A percentile compares a stretch with the other conserved stretches of the same genome.
These are phyloP conservation scores for Serendipita sp. DNA, from an alignment of 768 basidiomycete genomes.

Conservation along the genomic window DNA sequence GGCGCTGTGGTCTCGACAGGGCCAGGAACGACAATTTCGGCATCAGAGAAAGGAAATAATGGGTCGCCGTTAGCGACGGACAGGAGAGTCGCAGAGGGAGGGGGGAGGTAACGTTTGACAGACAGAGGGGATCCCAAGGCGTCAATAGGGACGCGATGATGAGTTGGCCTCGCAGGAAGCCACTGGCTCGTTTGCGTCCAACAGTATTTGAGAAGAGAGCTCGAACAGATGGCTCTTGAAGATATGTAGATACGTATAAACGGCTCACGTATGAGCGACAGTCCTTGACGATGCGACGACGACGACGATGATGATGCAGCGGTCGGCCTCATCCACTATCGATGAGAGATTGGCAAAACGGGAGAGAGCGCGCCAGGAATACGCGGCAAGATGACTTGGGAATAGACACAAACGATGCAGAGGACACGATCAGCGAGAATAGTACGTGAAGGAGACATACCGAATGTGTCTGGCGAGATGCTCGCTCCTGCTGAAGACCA, in stretches of 20 bases:
- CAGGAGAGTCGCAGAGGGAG: neutral
- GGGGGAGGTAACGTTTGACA: neutral
- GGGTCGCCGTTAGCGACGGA: conserved; percentile 6
- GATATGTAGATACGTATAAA: neutral
- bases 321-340: too few species aligned
- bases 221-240: neutral
- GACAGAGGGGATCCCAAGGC: neutral
- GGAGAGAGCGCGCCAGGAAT: too few species aligned
- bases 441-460: conserved; percentile 28
- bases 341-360: too few species aligned
- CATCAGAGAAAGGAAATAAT: neutral
- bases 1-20: conserved; percentile 6
- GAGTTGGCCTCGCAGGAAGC: neutral
- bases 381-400: neutral
- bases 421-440: conserved; percentile 1
- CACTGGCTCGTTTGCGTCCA: neutral
- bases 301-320: too few species aligned
- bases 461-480: conserved; percentile 91
- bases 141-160: neutral
- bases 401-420: conserved; percentile 10
- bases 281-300: too few species aligned
- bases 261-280: too few species aligned
- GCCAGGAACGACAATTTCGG: neutral
- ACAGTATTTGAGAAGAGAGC: neutral
- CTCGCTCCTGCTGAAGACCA: conserved; percentile 93